Base-by-base conservation (phyloP, 805 yeast genomes). In the Candida cerambycidarum region DNA sequence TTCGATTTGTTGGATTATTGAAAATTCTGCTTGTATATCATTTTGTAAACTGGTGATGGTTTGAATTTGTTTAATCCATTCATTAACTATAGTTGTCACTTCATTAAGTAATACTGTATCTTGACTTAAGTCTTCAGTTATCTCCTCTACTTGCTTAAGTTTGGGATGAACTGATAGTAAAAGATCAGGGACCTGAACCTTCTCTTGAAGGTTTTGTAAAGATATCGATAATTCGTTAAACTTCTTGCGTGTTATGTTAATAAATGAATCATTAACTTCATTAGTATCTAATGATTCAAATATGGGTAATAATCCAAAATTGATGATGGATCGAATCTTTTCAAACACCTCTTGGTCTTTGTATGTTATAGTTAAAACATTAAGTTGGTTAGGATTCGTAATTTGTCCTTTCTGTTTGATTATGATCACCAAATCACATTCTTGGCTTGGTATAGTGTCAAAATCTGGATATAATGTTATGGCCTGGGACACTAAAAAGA, bases 1-100 rank as follows among this genome's bases (percentile, higher is more conserved):
- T 36, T 73, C 78, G 3, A 85, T 69, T 54, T 90, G 97, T 31
- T 84, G 89, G 1, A 62, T 51, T 3, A 69, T 51, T 0, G 80
- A 65, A 0, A 79, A 63, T 1, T 86, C 89, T 19, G 75, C 80
- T 0, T 62, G 46, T 0, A 85, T 78, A 19, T 76, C 76, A 33
- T 80, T 76, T 10, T 74, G 59, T 17, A 82, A 53, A 17, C 67
- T 65, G 0, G 89, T 78, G 5, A 88, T 66, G 1, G 70, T 59
- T 47, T 81, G 83, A 11, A 83, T 76, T 25, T 77, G 75, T 46
- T 71, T 77, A 13, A 83, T 78, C 97, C 97, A 90, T 2, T 67
- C 66, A 52, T 86, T 86, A 8, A 82, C 95, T 2, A 72, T 70
- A 3, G 71, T 60, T 41, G 93, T 95, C n/a, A 89, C 61, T 35